These are phyloP conservation scores for Geosmithia morbida DNA, from an alignment of 2,329 filamentous ascomycete genomes.

Conservation along the genomic window DNA sequence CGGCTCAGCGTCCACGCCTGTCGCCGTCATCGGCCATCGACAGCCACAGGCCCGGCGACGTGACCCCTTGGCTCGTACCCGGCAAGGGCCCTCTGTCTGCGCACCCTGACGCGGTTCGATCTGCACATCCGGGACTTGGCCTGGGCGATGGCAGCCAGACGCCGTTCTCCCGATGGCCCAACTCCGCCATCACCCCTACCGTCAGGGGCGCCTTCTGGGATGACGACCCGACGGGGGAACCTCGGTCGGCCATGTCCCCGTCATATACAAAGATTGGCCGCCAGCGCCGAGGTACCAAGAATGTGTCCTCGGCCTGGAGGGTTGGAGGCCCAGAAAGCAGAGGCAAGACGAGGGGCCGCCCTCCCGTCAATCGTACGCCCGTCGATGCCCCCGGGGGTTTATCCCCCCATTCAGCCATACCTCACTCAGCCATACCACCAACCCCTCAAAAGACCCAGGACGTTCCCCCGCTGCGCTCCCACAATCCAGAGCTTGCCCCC, in stretches of 20 bases:
- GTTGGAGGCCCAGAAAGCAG: conserved; percentile 44
- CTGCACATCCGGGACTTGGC: conserved; percentile 6
- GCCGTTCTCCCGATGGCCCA: conserved; percentile 50
- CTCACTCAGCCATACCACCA: conserved; percentile 18
- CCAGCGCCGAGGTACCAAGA: conserved; percentile 60
- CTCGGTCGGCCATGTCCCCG: conserved; percentile 60
- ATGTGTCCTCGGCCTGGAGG: conserved; percentile 84
- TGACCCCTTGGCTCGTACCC: conserved; percentile 34
- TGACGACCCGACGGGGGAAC: conserved; percentile 35
- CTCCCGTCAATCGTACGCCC: conserved; percentile 49
- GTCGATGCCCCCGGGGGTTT: conserved; percentile 56
- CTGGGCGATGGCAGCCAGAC: conserved; percentile 42
- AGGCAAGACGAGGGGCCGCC: conserved; percentile 65
- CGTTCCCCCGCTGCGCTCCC: neutral
- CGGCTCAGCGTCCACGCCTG: conserved; percentile 46
- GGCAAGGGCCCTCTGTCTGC: conserved; percentile 14
- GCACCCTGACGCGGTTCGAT: conserved; percentile 2
- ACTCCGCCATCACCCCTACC: conserved; percentile 61
- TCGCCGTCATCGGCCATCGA: conserved; percentile 34
- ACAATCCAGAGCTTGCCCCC: neutral
- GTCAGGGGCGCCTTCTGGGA: conserved; percentile 38
- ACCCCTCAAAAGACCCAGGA: neutral
- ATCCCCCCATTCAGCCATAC: conserved; percentile 41
- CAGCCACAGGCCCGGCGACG: conserved; percentile 13
- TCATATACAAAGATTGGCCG: conserved; percentile 32